These are phyloP conservation scores for Arthroderma uncinatum DNA, from an alignment of 2,329 filamentous ascomycete species.

Conservation along the genomic window DNA sequence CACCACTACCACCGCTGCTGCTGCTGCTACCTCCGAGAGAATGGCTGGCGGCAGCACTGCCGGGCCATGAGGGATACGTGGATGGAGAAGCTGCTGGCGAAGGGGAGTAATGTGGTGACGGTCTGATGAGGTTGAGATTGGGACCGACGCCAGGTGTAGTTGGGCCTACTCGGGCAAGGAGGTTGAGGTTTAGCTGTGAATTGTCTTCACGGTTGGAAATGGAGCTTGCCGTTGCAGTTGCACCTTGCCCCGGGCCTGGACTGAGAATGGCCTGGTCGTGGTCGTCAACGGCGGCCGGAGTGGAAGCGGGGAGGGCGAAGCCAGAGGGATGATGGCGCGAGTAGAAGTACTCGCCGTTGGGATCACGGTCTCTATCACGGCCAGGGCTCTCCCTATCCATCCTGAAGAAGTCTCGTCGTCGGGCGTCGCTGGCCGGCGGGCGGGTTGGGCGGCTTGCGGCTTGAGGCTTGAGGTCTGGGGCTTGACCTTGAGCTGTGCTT, in stretches of 20 bases:
- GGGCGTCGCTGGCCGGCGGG: background rate
- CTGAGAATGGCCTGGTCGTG: background rate
- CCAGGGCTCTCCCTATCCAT: conserved; percentile 3
- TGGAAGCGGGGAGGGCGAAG: background rate
- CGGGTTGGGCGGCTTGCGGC: background rate
- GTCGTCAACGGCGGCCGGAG: background rate
- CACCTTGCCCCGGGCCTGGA: background rate
- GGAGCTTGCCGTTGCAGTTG: background rate
- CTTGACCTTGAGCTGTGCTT: conserved; percentile 1
- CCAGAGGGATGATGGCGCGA: background rate
- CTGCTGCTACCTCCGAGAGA: conserved; percentile 2
- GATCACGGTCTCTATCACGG: background rate
- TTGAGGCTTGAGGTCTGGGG: conserved; percentile 2
- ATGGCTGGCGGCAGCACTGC: conserved; percentile 5
- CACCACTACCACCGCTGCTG: conserved; percentile 1
- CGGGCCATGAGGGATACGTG: conserved; percentile 13
- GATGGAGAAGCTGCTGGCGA: background rate
- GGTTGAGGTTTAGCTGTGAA: background rate
- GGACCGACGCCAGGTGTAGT: background rate
- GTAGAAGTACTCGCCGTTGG: background rate
- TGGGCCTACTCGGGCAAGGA: background rate
- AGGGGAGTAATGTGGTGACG: background rate
- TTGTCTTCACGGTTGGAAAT: background rate
- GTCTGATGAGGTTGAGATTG: background rate
- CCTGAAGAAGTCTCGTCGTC: background rate